Conservation (phyloP, 176 grass and related monocot genomes). For the Cymbopogon citratus region DNA sequence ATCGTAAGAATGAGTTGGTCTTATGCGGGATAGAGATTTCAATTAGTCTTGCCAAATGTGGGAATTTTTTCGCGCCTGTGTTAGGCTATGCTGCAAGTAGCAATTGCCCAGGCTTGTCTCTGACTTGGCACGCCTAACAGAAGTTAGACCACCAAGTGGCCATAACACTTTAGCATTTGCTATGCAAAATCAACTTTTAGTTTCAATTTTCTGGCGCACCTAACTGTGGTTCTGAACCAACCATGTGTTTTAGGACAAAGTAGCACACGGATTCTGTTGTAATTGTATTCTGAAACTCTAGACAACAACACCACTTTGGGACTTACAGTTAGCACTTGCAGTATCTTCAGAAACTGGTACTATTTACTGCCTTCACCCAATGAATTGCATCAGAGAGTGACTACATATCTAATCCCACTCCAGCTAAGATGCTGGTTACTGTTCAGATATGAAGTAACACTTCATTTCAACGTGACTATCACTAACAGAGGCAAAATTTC, state of each 20-base stretch:
- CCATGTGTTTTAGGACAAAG: no score
- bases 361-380: neutral
- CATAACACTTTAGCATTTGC: slow-evolving; percentile 16
- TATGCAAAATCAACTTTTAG: slow-evolving; percentile 23
- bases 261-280: no score
- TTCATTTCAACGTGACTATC: neutral
- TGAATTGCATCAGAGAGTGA: slow-evolving; percentile 11
- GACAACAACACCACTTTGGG: no score
- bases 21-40: no score
- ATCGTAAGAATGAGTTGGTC: no score
- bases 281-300: no score
- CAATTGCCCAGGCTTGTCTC: neutral
- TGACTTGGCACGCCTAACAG: slow-evolving; percentile 24
- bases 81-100: neutral
- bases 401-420: slow-evolving; percentile 24
- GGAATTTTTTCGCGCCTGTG: neutral
- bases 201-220: slow-evolving; percentile 34
- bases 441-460: slow-evolving; percentile 18
- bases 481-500: neutral
- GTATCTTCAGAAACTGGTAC: neutral
- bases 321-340: no score
- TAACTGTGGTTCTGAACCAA: slow-evolving; percentile 28
- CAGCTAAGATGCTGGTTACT: neutral
- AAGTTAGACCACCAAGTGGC: slow-evolving; percentile 25
- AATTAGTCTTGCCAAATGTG: no score